A percentile compares a stretch with the other conserved stretches of the same genome.
Conservation (phyloP, 2,329 filamentous ascomycete genomes). For the Sporothrix curviconia region DNA sequence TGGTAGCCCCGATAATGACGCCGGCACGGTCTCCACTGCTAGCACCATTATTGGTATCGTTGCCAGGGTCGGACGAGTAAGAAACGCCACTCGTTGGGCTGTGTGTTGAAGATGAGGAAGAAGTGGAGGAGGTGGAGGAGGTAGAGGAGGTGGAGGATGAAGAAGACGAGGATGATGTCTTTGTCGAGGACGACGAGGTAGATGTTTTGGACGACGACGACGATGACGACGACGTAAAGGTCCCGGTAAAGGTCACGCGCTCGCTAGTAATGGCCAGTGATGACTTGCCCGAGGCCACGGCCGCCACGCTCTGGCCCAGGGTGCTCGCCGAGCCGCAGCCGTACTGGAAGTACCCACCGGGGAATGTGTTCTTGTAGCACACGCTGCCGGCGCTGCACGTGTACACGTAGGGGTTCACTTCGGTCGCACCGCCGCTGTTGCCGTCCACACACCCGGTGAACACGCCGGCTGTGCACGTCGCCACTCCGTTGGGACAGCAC, state of each 20-base stretch:
- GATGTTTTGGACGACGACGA: conserved; percentile 1
- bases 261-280: conserved; percentile 33
- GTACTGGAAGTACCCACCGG: conserved; percentile 50
- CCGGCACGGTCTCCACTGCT: conserved; percentile 31
- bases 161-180: conserved; percentile 18
- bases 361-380: conserved; percentile 51
- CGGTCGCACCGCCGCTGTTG: conserved; percentile 41
- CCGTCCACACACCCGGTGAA: conserved; percentile 52
- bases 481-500: conserved; percentile 43
- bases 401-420: conserved; percentile 49
- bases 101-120: conserved; percentile 10
- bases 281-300: conserved; percentile 38
- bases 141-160: conserved; percentile 19
- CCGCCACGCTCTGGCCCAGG: conserved; percentile 43
- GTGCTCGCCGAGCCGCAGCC: conserved; percentile 48
- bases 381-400: conserved; percentile 46
- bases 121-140: conserved; percentile 13
- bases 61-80: conserved; percentile 21
- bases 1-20: conserved; percentile 48
- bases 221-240: conserved; percentile 21
- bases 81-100: conserved; percentile 4
- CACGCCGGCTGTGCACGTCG: conserved; percentile 46
- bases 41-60: conserved; percentile 12
- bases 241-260: conserved; percentile 35
- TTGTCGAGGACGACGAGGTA: conserved; percentile 4